These are phyloP conservation scores for Pinus tabuliformis DNA, from an alignment of 75 land plant species.

Conservation along the genomic window DNA sequence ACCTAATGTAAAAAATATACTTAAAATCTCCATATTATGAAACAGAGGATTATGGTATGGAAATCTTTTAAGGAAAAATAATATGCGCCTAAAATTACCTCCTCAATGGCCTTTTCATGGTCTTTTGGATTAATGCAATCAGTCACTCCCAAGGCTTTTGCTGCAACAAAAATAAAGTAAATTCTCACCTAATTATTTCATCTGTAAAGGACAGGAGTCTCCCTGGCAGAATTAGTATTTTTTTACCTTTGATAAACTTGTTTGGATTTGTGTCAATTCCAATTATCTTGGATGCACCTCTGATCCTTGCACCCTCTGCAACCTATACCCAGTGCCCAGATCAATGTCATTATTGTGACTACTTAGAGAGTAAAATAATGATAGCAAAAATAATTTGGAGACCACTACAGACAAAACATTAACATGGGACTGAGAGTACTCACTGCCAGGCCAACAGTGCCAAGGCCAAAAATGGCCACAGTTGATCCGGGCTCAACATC, in stretches of 20 bases:
- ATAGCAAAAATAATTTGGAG: no score
- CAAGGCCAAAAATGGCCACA: constrained; percentile 85
- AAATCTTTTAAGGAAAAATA: neutral
- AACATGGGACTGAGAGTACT: constrained; percentile 1
- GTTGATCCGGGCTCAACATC: constrained; percentile 64
- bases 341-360: neutral
- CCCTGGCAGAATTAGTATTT: no score
- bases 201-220: no score
- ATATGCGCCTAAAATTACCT: constrained; percentile 27
- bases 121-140: constrained; percentile 60
- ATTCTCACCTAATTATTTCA: no score
- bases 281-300: constrained; percentile 63
- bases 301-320: constrained; percentile 56
- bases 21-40: neutral
- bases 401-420: no score
- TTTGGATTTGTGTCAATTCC: constrained; percentile 52
- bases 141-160: constrained; percentile 53
- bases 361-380: no score
- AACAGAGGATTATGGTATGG: neutral
- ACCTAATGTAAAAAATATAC: constrained; percentile 23
- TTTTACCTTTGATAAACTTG: constrained; percentile 38
- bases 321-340: constrained; percentile 29
- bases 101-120: constrained; percentile 38
- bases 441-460: constrained; percentile 87
- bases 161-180: constrained; percentile 17